These are phyloP conservation scores for Entomortierella beljakovae DNA, from an alignment of 192 early-diverging fungal species.

Conservation along the genomic window DNA sequence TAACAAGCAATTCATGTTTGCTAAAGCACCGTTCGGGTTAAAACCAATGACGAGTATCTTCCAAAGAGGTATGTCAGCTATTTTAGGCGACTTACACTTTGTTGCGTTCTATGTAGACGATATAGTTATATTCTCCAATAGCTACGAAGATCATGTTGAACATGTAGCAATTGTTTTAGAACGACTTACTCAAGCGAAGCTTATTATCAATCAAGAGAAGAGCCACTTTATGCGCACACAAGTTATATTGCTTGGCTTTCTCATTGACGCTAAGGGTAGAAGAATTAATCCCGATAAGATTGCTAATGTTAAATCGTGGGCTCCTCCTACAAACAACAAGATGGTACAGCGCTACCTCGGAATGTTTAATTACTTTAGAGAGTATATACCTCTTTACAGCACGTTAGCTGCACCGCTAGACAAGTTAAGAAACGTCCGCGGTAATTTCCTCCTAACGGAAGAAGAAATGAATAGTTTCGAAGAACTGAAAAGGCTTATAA, in stretches of 20 bases:
- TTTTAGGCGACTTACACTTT: slow-evolving; percentile 2
- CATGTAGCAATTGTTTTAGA: slow-evolving; percentile 4
- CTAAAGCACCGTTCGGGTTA: slow-evolving; percentile 9
- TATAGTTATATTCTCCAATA: slow-evolving; percentile 10
- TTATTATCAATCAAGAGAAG: slow-evolving; percentile 22
- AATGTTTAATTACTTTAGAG: too few relatives aligned
- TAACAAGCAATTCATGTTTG: slow-evolving; percentile 17
- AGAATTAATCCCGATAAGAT: too few relatives aligned
- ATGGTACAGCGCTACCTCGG: too few relatives aligned
- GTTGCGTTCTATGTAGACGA: slow-evolving; percentile 10
- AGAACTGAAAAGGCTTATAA: not conserved
- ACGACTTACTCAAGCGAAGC: not conserved
- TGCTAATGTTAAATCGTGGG: too few relatives aligned
- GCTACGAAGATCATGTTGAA: not conserved
- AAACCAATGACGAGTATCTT: slow-evolving; percentile 16
- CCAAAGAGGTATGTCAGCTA: slow-evolving; percentile 8
- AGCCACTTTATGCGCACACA: slow-evolving; percentile 9
- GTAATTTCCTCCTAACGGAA: too few relatives aligned
- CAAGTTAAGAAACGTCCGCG: too few relatives aligned
- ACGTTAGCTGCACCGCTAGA: too few relatives aligned
- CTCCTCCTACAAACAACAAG: too few relatives aligned
- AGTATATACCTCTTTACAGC: too few relatives aligned
- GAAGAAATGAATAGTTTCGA: not conserved
- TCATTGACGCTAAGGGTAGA: slow-evolving; percentile 1
- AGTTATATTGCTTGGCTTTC: slow-evolving; percentile 11